Base-by-base conservation (phyloP, 1,284 basidiomycete species). In the Microbotryum scabiosae region DNA sequence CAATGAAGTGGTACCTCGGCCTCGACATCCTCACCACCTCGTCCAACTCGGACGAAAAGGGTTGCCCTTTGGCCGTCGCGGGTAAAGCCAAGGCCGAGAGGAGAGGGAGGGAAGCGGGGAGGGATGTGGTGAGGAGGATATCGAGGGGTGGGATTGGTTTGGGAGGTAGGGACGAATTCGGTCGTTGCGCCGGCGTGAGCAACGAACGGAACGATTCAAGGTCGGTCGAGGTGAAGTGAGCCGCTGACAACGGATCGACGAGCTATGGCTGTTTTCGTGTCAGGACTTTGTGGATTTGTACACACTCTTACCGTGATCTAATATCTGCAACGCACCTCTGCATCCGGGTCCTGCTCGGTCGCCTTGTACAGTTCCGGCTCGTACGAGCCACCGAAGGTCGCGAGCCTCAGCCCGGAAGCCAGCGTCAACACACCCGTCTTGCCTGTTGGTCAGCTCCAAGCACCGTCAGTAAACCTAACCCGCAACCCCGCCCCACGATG, bases 371-470 rank as follows among this genome's bases (percentile, higher is more conserved):
- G 75, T 16, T 79, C 80, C 28, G 81, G 74, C 52, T 89, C 84
- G 70, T 86, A 89, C 32, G 78, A 76, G 3, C 91, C 91, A 36
- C 88, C 89, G 16, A 92, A 79, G 71, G 87, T 90, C 8, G 86
- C 90, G 70, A 96, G 86, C 62, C 87, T 84, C 46, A 96, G 78
- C 5, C 89, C 89, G 66, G 88, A 84, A 2, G 87, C 82, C 2
- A 90, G 91, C 2, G 84, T 89, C 56, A 93, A 78, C 4, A 89
- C 79, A 2, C 83, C 85, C 5, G 89, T 88, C 76, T 92, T 92
- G 74, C 83, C 90, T 93, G 67, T 32, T 57, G 43, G 51, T 53
- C 49, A 47, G 45, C n/a, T 9, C 45, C 20, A 21, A 21, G 3
- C 4, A 9, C 3, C 10, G 6, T 46, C n/a, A 45, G 45, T 41